These are phyloP conservation scores for Ustilago trichophora DNA, from an alignment of 1,284 basidiomycete species.

Conservation along the genomic window DNA sequence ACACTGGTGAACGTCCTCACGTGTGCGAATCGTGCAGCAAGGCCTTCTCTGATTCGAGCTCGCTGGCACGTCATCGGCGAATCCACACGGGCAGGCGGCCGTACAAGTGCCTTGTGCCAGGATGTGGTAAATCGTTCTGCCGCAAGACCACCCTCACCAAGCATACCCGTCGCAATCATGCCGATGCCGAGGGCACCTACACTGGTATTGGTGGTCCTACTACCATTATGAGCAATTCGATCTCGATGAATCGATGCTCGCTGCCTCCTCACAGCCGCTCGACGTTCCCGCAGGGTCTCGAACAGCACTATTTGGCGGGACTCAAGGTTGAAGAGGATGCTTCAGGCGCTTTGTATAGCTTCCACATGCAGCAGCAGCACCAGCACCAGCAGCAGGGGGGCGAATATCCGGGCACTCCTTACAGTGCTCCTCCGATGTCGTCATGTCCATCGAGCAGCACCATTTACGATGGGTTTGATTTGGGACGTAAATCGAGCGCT, in stretches of 20 bases:
- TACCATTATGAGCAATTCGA: constrained; percentile 44
- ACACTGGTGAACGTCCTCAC: constrained; percentile 82
- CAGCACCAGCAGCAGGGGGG: too few relatives aligned
- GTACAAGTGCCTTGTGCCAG: constrained; percentile 63
- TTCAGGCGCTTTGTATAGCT: too few relatives aligned
- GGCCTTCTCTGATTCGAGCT: constrained; percentile 70
- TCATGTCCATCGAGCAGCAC: constrained; percentile 22
- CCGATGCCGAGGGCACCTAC: constrained; percentile 29
- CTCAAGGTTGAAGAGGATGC: constrained; percentile 26
- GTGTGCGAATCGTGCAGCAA: constrained; percentile 74
- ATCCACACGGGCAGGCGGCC: constrained; percentile 73
- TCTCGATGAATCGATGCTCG: constrained; percentile 22
- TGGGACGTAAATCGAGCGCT: constrained; percentile 19
- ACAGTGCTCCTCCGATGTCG: constrained; percentile 33
- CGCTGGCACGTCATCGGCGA: constrained; percentile 74
- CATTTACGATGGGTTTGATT: constrained; percentile 16
- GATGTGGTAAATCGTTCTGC: constrained; percentile 61
- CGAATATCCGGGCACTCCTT: constrained; percentile 23
- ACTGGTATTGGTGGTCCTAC: constrained; percentile 14
- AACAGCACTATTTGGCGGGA: constrained; percentile 27
- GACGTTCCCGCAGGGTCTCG: constrained; percentile 36
- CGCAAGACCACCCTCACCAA: constrained; percentile 69
- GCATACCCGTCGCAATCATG: constrained; percentile 66
- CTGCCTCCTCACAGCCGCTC: constrained; percentile 33
- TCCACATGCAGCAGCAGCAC: too few relatives aligned